A percentile compares a stretch with the other conserved stretches of the same genome.
Conservation (phyloP, 2,329 filamentous ascomycete genomes). For the Didymella keratinophila region DNA sequence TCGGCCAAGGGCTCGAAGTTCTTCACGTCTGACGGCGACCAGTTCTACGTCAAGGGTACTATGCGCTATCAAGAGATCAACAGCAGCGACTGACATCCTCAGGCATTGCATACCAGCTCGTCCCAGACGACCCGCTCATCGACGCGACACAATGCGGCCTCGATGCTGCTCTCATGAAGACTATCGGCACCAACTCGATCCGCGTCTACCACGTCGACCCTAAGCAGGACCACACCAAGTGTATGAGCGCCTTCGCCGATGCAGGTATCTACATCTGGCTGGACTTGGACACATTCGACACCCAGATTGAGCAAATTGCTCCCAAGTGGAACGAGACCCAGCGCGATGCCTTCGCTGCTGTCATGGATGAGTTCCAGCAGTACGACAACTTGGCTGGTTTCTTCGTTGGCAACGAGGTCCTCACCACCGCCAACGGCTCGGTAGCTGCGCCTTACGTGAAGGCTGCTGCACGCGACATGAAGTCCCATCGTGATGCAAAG, state of each 20-base stretch:
- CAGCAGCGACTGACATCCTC: conserved; percentile 9
- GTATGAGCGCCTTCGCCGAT: conserved; percentile 81
- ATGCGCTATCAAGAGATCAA: neutral
- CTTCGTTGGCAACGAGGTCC: conserved; percentile 87
- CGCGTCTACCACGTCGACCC: conserved; percentile 89
- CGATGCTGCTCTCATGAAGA: conserved; percentile 80
- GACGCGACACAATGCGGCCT: conserved; percentile 77
- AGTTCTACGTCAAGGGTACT: conserved; percentile 84
- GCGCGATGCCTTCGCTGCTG: conserved; percentile 70
- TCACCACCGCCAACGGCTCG: conserved; percentile 66
- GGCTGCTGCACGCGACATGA: conserved; percentile 81
- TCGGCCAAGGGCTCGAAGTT: conserved; percentile 79
- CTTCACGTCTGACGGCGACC: conserved; percentile 79
- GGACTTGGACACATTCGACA: conserved; percentile 75
- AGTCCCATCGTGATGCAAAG: conserved; percentile 78
- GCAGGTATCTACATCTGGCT: conserved; percentile 78
- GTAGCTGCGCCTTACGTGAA: conserved; percentile 82
- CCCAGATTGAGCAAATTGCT: conserved; percentile 69
- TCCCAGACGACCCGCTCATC: conserved; percentile 76
- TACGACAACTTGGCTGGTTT: conserved; percentile 80
- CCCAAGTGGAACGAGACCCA: conserved; percentile 79
- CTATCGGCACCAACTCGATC: conserved; percentile 81
- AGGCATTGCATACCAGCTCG: conserved; percentile 77
- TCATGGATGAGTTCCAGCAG: conserved; percentile 78
- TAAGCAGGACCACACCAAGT: conserved; percentile 73